These are phyloP conservation scores for Vanrija pseudolonga DNA, from an alignment of 1,284 basidiomycete genomes.

Conservation along the genomic window DNA sequence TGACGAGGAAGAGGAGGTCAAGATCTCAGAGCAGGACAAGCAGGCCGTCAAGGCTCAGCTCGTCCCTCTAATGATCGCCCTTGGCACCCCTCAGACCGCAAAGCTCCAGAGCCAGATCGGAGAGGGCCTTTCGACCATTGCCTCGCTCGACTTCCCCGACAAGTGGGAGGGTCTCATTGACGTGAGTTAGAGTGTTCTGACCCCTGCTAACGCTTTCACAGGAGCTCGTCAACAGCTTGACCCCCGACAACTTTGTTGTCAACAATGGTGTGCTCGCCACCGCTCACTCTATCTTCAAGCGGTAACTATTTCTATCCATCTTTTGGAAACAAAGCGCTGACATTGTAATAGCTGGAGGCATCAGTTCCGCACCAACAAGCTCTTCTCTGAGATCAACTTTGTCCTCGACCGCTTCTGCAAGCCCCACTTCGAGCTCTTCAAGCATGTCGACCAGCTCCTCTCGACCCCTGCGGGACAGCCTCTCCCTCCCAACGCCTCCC, in stretches of 20 bases:
- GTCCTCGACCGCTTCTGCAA: constrained; percentile 79
- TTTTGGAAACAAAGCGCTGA: background rate
- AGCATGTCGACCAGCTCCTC: constrained; percentile 53
- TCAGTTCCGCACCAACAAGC: constrained; percentile 77
- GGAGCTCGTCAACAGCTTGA: constrained; percentile 79
- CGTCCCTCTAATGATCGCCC: constrained; percentile 55
- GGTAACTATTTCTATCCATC: constrained; percentile 33
- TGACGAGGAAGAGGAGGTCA: constrained; percentile 58
- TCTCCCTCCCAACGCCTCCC: constrained; percentile 46
- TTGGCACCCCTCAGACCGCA: constrained; percentile 48
- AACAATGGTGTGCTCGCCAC: constrained; percentile 90
- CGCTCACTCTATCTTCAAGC: constrained; percentile 90
- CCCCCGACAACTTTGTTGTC: constrained; percentile 71
- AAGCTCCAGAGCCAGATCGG: constrained; percentile 69
- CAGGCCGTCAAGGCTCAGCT: constrained; percentile 53
- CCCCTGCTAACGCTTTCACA: constrained; percentile 39
- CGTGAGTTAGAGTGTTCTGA: constrained; percentile 53
- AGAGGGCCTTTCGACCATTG: constrained; percentile 81
- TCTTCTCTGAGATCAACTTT: constrained; percentile 89
- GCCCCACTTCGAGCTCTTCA: constrained; percentile 80
- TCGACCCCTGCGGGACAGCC: constrained; percentile 43
- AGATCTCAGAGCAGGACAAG: constrained; percentile 47
- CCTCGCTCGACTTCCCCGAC: constrained; percentile 78
- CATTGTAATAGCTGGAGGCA: constrained; percentile 67
- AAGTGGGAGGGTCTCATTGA: constrained; percentile 81